Evolutionary conservation across 306 rosid species (phyloP).

Genomic region (Cercis canadensis): DNA sequence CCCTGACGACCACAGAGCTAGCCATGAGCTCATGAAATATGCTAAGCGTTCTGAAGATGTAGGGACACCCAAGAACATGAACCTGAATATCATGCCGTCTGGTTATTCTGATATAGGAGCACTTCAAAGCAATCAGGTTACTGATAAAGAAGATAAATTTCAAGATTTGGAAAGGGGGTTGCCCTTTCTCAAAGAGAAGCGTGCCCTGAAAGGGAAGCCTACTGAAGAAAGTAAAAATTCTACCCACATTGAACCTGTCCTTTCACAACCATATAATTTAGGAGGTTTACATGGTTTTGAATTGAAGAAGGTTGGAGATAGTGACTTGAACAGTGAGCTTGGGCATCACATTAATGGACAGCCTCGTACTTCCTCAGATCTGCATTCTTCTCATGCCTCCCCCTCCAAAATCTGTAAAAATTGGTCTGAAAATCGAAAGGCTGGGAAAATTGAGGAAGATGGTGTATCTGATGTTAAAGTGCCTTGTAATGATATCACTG

Average conservation of each 20-base stretch:
- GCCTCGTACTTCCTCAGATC: slow-evolving; percentile 27
- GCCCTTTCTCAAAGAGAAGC: slow-evolving; percentile 43
- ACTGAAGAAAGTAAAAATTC: slow-evolving; percentile 37
- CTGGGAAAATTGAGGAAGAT: slow-evolving; percentile 36
- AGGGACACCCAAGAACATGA: slow-evolving; percentile 37
- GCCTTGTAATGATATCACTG: slow-evolving; percentile 29
- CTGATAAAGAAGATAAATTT: slow-evolving; percentile 30
- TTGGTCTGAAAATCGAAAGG: slow-evolving; percentile 22
- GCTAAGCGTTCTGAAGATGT: slow-evolving; percentile 32
- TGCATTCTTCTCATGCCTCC: slow-evolving; percentile 34
- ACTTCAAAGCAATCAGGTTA: slow-evolving; percentile 36
- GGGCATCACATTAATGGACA: slow-evolving; percentile 33
- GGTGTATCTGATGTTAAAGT: slow-evolving; percentile 39
- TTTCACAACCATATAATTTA: slow-evolving; percentile 22
- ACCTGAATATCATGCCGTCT: slow-evolving; percentile 57
- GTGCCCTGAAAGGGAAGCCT: slow-evolving; percentile 24
- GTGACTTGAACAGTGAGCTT: slow-evolving; percentile 26
- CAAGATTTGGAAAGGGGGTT: slow-evolving; percentile 32
- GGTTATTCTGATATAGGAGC: slow-evolving; percentile 36
- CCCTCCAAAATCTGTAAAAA: slow-evolving; percentile 36
- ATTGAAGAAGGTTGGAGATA: slow-evolving; percentile 39
- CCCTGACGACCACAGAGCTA: slow-evolving; percentile 20
- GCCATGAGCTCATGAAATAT: slow-evolving; percentile 37
- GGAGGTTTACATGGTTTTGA: slow-evolving; percentile 29
- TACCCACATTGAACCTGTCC: slow-evolving; percentile 30